Evolutionary conservation across 2,329 filamentous ascomycete genomes (phyloP).

Genomic region (Fusarium veterinarium): DNA sequence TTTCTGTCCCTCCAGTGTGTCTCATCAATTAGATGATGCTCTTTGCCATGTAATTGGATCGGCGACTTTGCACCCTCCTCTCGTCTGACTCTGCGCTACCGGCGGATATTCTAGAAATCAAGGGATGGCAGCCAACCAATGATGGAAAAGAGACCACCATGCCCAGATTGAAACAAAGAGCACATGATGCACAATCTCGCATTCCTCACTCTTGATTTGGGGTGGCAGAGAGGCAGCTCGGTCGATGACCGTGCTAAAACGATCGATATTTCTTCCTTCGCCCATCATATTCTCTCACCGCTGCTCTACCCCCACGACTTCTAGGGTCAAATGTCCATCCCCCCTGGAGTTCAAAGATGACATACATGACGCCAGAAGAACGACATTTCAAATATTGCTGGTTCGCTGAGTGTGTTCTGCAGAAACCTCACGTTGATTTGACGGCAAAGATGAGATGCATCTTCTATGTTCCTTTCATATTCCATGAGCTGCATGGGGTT

Average conservation of each 20-base stretch:
- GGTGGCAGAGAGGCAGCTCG: constrained; percentile 32
- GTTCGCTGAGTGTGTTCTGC: constrained; percentile 20
- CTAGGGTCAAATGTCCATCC: constrained; percentile 10
- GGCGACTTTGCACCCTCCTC: constrained; percentile 31
- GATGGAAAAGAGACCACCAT: constrained; percentile 24
- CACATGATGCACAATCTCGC: constrained; percentile 42
- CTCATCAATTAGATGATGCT: constrained; percentile 28
- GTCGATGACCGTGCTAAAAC: constrained; percentile 35
- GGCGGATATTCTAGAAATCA: constrained; percentile 52
- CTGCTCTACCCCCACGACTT: constrained; percentile 37
- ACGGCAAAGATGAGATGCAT: constrained; percentile 3
- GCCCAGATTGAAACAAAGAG: constrained; percentile 33
- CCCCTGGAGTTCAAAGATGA: constrained; percentile 31
- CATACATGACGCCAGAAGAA: constrained; percentile 29
- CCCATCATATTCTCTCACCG: constrained; percentile 40
- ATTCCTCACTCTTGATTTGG: constrained; percentile 38
- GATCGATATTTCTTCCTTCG: constrained; percentile 32
- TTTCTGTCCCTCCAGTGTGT: constrained; percentile 29
- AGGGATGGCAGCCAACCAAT: constrained; percentile 41
- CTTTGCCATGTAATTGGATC: constrained; percentile 31
- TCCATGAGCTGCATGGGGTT: not conserved
- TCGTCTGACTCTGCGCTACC: constrained; percentile 46
- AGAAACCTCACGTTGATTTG: constrained; percentile 10
- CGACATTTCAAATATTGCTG: constrained; percentile 4
- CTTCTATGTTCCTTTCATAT: not conserved